Conservation (phyloP, 345 rosid species). For the Nasturtium officinale region DNA sequence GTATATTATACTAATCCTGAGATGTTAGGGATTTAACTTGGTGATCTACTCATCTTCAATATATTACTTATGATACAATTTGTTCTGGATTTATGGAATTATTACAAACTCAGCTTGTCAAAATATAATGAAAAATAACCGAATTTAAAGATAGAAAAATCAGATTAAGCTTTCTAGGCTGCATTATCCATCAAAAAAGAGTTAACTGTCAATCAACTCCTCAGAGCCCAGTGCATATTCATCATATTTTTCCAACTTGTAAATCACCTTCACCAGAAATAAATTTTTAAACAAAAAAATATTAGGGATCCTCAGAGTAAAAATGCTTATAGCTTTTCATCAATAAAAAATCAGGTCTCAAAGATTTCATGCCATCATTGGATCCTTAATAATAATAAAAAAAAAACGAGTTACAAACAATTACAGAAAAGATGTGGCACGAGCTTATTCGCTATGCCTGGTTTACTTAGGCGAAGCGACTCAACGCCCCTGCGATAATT, state of each 20-base stretch:
- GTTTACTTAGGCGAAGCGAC: constrained; percentile 33
- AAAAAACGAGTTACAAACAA: not conserved
- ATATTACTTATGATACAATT: not conserved
- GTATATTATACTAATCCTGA: not conserved
- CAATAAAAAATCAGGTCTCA: constrained; percentile 44
- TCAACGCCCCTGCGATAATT: constrained; percentile 39
- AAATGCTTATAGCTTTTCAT: constrained; percentile 42
- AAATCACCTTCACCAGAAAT: not conserved
- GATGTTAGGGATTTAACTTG: not conserved
- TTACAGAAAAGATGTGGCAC: not conserved
- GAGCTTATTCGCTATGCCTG: constrained; percentile 46
- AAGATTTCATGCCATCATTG: constrained; percentile 46
- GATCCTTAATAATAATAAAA: constrained; percentile 7
- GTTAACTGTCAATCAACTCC: constrained; percentile 42
- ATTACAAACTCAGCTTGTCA: not conserved
- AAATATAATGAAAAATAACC: rapidly evolving
- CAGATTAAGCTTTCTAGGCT: constrained; percentile 47
- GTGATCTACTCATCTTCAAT: not conserved
- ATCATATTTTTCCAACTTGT: constrained; percentile 28
- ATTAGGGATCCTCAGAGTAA: constrained; percentile 32
- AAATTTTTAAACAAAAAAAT: not conserved
- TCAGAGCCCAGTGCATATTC: constrained; percentile 51
- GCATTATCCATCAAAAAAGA: constrained; percentile 45
- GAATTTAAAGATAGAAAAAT: not conserved
- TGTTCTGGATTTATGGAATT: not conserved